Evolutionary conservation across 371 early-diverging fungal genomes (phyloP).

Genomic region (Apophysomyces variabilis): DNA sequence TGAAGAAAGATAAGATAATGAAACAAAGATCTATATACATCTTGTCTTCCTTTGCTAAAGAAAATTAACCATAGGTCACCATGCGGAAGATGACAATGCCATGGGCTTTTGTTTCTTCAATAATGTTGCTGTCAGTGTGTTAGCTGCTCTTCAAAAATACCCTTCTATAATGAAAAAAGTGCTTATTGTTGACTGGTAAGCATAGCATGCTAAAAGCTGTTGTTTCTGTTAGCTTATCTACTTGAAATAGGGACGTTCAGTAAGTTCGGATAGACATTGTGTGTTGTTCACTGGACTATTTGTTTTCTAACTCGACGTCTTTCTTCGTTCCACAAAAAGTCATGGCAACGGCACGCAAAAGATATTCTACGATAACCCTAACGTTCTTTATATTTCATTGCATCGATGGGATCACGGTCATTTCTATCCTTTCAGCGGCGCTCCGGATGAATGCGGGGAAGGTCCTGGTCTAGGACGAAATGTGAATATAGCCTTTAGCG

Average conservation of each 20-base stretch:
- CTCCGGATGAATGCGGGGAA: conserved; percentile 62
- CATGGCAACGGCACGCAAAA: conserved; percentile 73
- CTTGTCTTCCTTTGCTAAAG: background rate
- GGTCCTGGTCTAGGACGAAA: conserved; percentile 58
- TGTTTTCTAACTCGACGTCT: background rate
- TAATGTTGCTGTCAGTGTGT: conserved; percentile 69
- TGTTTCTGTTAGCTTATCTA: background rate
- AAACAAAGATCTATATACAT: no score
- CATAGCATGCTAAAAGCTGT: background rate
- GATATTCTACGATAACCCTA: conserved; percentile 67
- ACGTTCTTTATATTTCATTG: conserved; percentile 66
- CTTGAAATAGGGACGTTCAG: conserved; percentile 63
- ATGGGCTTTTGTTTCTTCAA: conserved; percentile 78
- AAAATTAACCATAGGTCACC: conserved; percentile 48
- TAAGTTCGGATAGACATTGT: conserved; percentile 33
- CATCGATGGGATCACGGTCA: conserved; percentile 69
- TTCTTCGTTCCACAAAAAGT: conserved; percentile 24
- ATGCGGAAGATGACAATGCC: conserved; percentile 66
- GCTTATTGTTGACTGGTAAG: conserved; percentile 64
- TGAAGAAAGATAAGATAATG: background rate
- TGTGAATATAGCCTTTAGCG: conserved; percentile 63
- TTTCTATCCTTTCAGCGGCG: conserved; percentile 66
- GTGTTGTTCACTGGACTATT: background rate
- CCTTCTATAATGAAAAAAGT: conserved; percentile 55
- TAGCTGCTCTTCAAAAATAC: conserved; percentile 53